Percentiles rank a stretch among this genome's conserved stretches.
phyloP scores from a whole-genome alignment of 345 rosid species.

The Cardamine chenopodiifolia region DNA sequence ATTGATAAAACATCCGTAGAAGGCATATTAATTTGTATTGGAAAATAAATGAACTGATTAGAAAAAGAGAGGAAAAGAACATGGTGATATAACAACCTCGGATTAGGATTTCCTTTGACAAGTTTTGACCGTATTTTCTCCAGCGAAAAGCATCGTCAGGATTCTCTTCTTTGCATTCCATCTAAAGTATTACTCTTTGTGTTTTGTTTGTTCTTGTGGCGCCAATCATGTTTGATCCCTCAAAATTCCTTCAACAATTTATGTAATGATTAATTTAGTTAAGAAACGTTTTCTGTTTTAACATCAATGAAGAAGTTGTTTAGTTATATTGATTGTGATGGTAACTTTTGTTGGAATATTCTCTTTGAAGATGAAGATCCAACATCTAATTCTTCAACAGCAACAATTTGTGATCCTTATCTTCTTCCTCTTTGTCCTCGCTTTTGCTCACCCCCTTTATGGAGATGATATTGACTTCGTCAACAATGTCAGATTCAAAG shows the following conservation, averaged over 20 bases:
- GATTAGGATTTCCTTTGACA: background rate
- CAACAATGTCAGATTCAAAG: background rate
- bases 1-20: no score
- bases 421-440: background rate
- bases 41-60: background rate
- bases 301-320: background rate
- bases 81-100: background rate
- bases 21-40: no score
- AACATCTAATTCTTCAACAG: background rate
- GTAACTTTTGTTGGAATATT: background rate
- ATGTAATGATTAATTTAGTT: background rate
- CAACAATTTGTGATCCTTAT: background rate
- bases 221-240: background rate
- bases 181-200: background rate
- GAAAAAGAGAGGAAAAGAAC: background rate
- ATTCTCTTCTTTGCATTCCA: background rate
- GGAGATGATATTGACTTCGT: background rate
- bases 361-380: background rate
- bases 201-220: background rate
- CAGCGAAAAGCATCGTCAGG: background rate
- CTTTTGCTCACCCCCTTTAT: background rate
- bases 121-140: background rate
- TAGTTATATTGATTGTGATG: background rate
- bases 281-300: background rate
- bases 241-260: background rate